Base-by-base conservation (phyloP, 345 rosid species). In the Carallia brachiata region DNA sequence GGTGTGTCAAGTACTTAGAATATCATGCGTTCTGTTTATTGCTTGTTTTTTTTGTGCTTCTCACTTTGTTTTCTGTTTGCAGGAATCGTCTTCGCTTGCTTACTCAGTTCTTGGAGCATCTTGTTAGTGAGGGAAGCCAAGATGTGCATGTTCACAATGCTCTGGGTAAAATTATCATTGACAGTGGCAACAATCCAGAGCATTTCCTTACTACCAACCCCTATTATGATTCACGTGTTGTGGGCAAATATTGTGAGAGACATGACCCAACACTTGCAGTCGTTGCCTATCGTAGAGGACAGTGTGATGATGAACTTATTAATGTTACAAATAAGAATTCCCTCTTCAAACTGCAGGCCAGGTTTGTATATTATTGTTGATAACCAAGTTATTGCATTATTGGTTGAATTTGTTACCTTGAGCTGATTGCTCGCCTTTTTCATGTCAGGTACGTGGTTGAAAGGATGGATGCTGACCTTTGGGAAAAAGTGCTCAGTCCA, bases 81-180 rank as follows among this genome's bases (percentile, higher is more conserved):
- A 93, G 98, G 79, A 93, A 93, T 75, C 98, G 97, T 7, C 97
- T 93, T 68, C 98, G 97, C 68, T 85, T 93, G 72, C 98, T 93
- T 72, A 93, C 98, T 63, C 98, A 93, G 77, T 93, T 93, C 83
- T 79, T 93, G 87, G 98, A 93, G 89, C 97, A 93, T 85, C 87
- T 93, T 70, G 98, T 93, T 36, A 91, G 94, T 75, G 98, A 93
- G 85, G 98, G 98, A 78, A 93, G 98, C 84, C 94, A 88, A 78
- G 98, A 93, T 76, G 92, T 88, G 61, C 98, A 93, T 68, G 98
- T 93, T 71, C 98, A 93, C 81, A 93, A 93, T 85, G 98, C 98
- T 64, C 82, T 93, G 83, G 98, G 98, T 83, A 93, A 93, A 89
- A 93, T 93, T 47, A 93, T 93, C 70, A 91, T 93, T 48, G 98